These are phyloP conservation scores for Pestalotiopsis fici DNA, from an alignment of 2,329 filamentous ascomycete species.

Conservation along the genomic window DNA sequence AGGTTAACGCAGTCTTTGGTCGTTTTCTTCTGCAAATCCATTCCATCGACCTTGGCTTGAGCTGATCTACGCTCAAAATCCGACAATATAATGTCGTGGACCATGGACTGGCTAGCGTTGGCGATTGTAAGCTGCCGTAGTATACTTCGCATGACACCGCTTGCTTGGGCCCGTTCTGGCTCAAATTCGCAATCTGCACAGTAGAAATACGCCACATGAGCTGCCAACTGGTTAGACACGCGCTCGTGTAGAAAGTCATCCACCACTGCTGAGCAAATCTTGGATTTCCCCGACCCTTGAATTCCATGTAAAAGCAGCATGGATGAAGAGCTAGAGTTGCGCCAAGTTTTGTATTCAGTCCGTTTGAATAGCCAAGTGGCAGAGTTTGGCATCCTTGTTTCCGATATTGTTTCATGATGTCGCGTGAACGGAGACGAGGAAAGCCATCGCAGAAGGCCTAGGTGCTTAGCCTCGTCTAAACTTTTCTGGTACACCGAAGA, in stretches of 20 bases:
- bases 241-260: neutral
- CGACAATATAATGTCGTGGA: neutral
- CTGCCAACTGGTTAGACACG: neutral
- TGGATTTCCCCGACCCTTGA: neutral
- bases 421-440: neutral
- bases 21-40: neutral
- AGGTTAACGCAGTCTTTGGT: neutral
- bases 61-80: neutral
- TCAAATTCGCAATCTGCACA: neutral
- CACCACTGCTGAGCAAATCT: neutral
- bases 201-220: neutral
- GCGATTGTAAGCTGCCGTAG: neutral
- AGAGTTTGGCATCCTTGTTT: neutral
- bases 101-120: neutral
- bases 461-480: neutral
- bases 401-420: neutral
- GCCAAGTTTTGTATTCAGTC: neutral
- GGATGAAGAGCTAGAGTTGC: neutral
- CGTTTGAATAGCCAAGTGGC: neutral
- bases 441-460: neutral
- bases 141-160: neutral
- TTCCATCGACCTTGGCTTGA: neutral
- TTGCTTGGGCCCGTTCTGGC: neutral
- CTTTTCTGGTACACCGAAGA: neutral
- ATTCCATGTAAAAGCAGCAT: neutral